Base-by-base conservation (phyloP, 2,329 filamentous ascomycete species). In the Phialophora macrospora region DNA sequence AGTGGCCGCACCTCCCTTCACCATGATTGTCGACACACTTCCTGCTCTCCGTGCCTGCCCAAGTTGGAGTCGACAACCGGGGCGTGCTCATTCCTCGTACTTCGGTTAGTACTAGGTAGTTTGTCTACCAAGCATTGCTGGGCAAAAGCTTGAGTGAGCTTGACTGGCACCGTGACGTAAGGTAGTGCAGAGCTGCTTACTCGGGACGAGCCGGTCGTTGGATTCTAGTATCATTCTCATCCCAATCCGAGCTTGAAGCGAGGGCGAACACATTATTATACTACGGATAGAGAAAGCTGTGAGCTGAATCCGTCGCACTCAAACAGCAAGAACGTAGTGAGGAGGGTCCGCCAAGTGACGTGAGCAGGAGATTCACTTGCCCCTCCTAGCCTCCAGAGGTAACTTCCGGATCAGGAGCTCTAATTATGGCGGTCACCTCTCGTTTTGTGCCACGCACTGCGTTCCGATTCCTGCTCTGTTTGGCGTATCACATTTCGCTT, bases 81-180 rank as follows among this genome's bases (percentile, higher is more conserved):
- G 8, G 26, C 14, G 17, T 8, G 54, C n/a, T 34, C 8, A 12
- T 12, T 32, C 30, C 30, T 32, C 30, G 9, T 32, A 11, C 6
- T 6, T 32, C 30, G 9, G 32, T 34, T 34, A 34, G 32, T 34
- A n/a, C n/a, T n/a, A n/a, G n/a, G n/a, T n/a, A 9, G 12, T 34
- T 17, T 14, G 11, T 4, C 14, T 26, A 55, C 30, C 51, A 66
- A 66, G 64, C 64, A 60, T 66, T 46, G 4, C 38, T 51, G 20
- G 41, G 41, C 41, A 5, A 57, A 57, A 63, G 55, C 60, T 63
- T 66, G 44, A 22, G 28, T 34, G 46, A 60, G 64, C 60, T 66
- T 66, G 30, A 55, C 34, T 30, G 12, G 41, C 48, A 32, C 26
- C 14, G 54, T 12, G 34, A 22, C 38, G 51, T 32, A 55, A 3